Percentiles rank a stretch among this genome's conserved stretches.
These are phyloP conservation scores for Saxispiralis lemnorum DNA, from an alignment of 495 filamentous ascomycete species.

Conservation along the genomic window DNA sequence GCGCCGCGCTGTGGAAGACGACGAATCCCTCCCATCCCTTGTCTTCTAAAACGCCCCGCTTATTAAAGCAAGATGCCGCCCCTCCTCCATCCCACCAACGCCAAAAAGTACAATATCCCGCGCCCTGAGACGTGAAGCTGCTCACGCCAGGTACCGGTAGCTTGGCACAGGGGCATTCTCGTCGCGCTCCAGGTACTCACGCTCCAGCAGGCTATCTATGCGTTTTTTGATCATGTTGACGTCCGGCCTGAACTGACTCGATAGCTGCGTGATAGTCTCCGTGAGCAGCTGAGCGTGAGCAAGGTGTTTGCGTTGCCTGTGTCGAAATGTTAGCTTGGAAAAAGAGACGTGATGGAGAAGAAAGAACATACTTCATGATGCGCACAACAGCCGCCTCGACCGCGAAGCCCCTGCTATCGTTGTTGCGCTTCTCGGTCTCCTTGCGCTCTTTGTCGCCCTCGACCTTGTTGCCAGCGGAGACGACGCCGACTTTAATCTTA, in stretches of 20 bases:
- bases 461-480: constrained; percentile 53
- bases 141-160: constrained; percentile 60
- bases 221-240: constrained; percentile 78
- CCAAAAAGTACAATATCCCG: not conserved
- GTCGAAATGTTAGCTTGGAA: constrained; percentile 6
- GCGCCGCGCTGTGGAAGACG: not conserved
- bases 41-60: not conserved
- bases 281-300: constrained; percentile 62
- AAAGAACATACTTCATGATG: constrained; percentile 76
- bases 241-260: constrained; percentile 70
- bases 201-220: constrained; percentile 81
- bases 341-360: not conserved
- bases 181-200: constrained; percentile 85
- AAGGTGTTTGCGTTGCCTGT: constrained; percentile 75
- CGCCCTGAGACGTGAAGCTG: not conserved
- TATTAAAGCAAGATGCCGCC: too few relatives aligned
- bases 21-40: not conserved
- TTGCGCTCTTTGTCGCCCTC: constrained; percentile 69
- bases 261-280: constrained; percentile 69
- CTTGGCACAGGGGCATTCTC: constrained; percentile 47
- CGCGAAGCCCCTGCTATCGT: constrained; percentile 54
- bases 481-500: constrained; percentile 72
- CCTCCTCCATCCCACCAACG: too few relatives aligned
- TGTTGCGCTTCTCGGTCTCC: constrained; percentile 75
- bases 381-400: constrained; percentile 85